Base-by-base conservation (phyloP, 2,329 filamentous ascomycete species). In the Fusarium virguliforme region DNA sequence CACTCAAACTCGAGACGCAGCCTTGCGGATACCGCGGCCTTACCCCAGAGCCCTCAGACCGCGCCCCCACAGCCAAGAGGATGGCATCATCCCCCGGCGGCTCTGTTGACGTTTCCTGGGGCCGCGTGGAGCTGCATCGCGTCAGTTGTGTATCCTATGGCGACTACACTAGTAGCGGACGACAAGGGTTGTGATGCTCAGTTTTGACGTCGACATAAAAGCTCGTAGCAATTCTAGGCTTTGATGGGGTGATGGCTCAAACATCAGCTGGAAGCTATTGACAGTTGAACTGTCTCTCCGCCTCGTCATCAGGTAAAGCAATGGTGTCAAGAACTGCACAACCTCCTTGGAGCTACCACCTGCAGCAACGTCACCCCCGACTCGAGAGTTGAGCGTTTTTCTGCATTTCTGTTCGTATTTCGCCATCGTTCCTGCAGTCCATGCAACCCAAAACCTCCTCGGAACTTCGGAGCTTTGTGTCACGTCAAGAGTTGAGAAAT, bases 61-160 rank as follows among this genome's bases (percentile, higher is more conserved):
- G 28, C 35, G 15, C 22, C 22, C 22, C 58, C 55, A n/a, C 12
- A 48, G 53, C 48, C 22, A 48, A 60, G 50, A 37, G 34, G 34
- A 74, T 74, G 62, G 71, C 62, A 70, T 61, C 71, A 74, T 74
- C 35, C 22, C 22, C 6, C 43, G 37, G 60, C 65, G 65, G 61
- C 64, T 35, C 28, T 61, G 68, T 74, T 74, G 68, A 70, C 40
- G 56, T 43, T 8, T 18, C 4, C 38, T 40, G 34, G 28, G 8
- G 34, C 18, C 18, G 18, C 18, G 38, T 53, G 22, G 38, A 55
- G 67, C 56, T 46, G 55, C 53, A 62, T 71, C 15, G 56, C 65
- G 64, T 62, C 62, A 69, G 40, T 50, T 50, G 18, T 57, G 9
- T 38, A 43, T 26, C 18, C 15, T 9, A 65, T 71, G 53, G 62